Evolutionary conservation across 805 yeast species (phyloP), one percentile per base, ranked within the genome.

Genomic region (Kockiozyma suomiensis): DNA sequence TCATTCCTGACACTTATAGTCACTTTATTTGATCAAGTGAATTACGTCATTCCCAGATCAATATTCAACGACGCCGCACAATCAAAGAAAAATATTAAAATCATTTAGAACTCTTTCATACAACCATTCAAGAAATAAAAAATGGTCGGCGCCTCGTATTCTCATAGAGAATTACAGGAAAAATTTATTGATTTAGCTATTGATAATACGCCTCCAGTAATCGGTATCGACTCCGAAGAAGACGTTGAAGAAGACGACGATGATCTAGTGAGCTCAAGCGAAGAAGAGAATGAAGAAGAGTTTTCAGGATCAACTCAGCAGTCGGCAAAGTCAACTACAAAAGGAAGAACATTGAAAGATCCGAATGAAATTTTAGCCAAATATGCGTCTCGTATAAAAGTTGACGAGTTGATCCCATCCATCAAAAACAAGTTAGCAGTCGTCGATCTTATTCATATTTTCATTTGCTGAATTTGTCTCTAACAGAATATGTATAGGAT

Each of bases 361-460:
- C 57, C 59, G 17, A 64, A 65, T 33, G 68, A 54, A 12, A 63
- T 62, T 46, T 54, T 63, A 10, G 56, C 66, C 1, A 61, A 61
- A 37, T 62, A 61, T 46, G 66, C 65, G 13, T 60, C 66, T n/a
- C 54, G 62, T n/a, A 63, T 63, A n/a, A 63, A 63, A 35, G 56
- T 63, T 41, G 66, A 63, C 41, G 51, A 61, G 32, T 33, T 62
- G 21, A 51, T 62, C 1, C 65, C 65, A 3, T 23, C 56, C 4
- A 49, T 63, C 21, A 62, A 62, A 51, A 61, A 54, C 55, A 61
- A 63, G 62, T 51, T 28, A 7, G 58, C 30, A 4, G n/a, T 7
- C 3, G 26, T 35, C 15, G 42, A 12, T 4, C 15, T 47, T 25
- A 23, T 12, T 15, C 35, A 42, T 15, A 4, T 12, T 13, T 25